Evolutionary conservation across 139 green algal species (phyloP).

Genomic region (Penium margaritaceum): DNA sequence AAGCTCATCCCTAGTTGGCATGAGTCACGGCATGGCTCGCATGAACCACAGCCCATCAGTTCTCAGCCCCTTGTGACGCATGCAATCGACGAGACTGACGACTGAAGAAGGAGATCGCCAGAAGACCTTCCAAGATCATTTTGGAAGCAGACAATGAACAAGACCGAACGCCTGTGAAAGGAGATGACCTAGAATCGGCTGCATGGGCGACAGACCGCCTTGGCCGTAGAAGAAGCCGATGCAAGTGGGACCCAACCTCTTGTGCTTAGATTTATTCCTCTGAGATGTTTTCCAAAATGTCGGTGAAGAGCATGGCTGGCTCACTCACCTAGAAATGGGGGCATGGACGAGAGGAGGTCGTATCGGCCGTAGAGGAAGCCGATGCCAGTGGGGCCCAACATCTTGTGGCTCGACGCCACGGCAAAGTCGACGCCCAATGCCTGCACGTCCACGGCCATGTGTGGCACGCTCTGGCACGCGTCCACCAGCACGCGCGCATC

Average conservation of each 20-base stretch:
- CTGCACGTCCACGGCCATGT: constrained; percentile 87
- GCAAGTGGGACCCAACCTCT: constrained; percentile 87
- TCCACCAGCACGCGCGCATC: constrained; percentile 89
- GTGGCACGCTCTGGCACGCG: constrained; percentile 89
- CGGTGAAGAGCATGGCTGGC: too few relatives aligned
- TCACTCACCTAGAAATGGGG: constrained; percentile 72
- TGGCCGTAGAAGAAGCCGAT: constrained; percentile 95
- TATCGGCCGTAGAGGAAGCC: constrained; percentile 91
- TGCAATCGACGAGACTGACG: too few relatives aligned
- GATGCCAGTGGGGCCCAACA: constrained; percentile 76
- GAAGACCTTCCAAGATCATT: too few relatives aligned
- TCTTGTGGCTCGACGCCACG: constrained; percentile 86
- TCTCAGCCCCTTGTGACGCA: too few relatives aligned
- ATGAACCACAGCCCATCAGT: too few relatives aligned
- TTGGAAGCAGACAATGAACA: too few relatives aligned
- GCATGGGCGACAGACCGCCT: constrained; percentile 82
- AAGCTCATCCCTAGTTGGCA: too few relatives aligned
- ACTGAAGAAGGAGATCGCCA: too few relatives aligned
- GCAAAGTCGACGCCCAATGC: constrained; percentile 85
- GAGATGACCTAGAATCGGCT: constrained; percentile 78
- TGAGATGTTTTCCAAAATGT: too few relatives aligned
- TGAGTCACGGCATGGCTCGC: too few relatives aligned
- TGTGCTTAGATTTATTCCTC: too few relatives aligned
- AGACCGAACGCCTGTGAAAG: too few relatives aligned
- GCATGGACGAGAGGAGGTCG: constrained; percentile 81